phyloP scores from a whole-genome alignment of 2,329 filamentous ascomycete species.

The Colletotrichum caudatum region DNA sequence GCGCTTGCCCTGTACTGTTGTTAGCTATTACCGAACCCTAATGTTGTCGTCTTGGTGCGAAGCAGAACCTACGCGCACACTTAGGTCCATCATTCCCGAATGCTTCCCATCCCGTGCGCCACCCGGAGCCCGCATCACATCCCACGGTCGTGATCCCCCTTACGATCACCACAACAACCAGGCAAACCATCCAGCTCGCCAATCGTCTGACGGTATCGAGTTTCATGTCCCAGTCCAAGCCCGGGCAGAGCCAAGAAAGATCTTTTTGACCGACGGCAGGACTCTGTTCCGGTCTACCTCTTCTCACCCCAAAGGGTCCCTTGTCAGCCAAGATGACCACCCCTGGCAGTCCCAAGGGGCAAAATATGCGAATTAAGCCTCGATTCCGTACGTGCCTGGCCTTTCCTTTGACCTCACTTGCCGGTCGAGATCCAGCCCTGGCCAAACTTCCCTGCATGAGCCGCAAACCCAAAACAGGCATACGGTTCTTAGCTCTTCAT shows the following conservation, averaged over 20 bases:
- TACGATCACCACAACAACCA: constrained; percentile 14
- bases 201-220: constrained; percentile 8
- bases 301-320: constrained; percentile 20
- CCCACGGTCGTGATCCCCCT: neutral
- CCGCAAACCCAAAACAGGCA: constrained; percentile 40
- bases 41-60: neutral
- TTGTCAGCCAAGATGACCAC: constrained; percentile 4
- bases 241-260: neutral
- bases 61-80: neutral
- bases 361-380: constrained; percentile 19
- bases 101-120: neutral
- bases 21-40: too few species aligned
- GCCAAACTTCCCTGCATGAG: constrained; percentile 37
- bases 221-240: constrained; percentile 25
- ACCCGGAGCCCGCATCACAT: neutral
- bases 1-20: too few species aligned
- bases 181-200: neutral
- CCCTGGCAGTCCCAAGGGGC: constrained; percentile 24
- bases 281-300: constrained; percentile 26
- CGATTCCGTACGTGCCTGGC: neutral
- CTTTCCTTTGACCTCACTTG: constrained; percentile 3
- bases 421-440: constrained; percentile 23
- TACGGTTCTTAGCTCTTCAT: constrained; percentile 11
- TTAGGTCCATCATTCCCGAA: neutral
- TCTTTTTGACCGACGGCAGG: constrained; percentile 16